Conservation (phyloP, 805 yeast genomes). For the Wickerhamomyces rabaulensis region DNA sequence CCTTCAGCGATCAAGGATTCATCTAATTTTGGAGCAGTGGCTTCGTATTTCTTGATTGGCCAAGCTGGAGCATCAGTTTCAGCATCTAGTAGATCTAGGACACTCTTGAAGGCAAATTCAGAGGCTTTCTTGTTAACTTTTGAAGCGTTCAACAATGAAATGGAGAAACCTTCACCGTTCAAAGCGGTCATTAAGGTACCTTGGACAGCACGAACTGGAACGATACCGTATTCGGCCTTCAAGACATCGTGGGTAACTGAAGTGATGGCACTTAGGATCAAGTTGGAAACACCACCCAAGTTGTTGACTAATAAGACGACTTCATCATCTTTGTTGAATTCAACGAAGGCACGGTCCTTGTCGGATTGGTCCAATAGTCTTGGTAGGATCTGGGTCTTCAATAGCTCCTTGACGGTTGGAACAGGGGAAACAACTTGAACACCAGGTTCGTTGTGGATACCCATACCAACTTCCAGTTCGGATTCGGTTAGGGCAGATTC, state of each 20-base stretch:
- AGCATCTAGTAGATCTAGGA: slow-evolving; percentile 56
- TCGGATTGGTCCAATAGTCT: slow-evolving; percentile 60
- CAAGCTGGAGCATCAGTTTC: slow-evolving; percentile 83
- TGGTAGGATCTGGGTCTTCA: slow-evolving; percentile 50
- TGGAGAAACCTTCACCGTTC: slow-evolving; percentile 87
- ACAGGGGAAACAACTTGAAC: slow-evolving; percentile 47
- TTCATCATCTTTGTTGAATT: slow-evolving; percentile 59
- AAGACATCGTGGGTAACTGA: slow-evolving; percentile 51
- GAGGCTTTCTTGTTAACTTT: slow-evolving; percentile 38
- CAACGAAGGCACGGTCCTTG: slow-evolving; percentile 75
- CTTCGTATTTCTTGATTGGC: slow-evolving; percentile 33
- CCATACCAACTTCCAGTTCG: slow-evolving; percentile 90
- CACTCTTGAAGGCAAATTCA: slow-evolving; percentile 26
- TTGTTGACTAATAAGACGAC: slow-evolving; percentile 73
- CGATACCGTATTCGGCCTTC: slow-evolving; percentile 44
- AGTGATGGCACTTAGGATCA: slow-evolving; percentile 72
- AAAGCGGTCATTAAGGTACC: slow-evolving; percentile 87
- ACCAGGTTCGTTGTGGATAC: slow-evolving; percentile 95
- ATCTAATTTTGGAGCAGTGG: slow-evolving; percentile 30
- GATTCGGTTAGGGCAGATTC: slow-evolving; percentile 47
- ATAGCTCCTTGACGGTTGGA: slow-evolving; percentile 62
- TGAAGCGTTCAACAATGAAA: slow-evolving; percentile 71
- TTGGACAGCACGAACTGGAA: slow-evolving; percentile 62
- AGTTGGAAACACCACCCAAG: slow-evolving; percentile 82
- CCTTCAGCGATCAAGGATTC: too few species aligned